A percentile compares a stretch with the other conserved stretches of the same genome.
Conservation (phyloP, 2,329 filamentous ascomycete species). For the Aureobasidium sp. region DNA sequence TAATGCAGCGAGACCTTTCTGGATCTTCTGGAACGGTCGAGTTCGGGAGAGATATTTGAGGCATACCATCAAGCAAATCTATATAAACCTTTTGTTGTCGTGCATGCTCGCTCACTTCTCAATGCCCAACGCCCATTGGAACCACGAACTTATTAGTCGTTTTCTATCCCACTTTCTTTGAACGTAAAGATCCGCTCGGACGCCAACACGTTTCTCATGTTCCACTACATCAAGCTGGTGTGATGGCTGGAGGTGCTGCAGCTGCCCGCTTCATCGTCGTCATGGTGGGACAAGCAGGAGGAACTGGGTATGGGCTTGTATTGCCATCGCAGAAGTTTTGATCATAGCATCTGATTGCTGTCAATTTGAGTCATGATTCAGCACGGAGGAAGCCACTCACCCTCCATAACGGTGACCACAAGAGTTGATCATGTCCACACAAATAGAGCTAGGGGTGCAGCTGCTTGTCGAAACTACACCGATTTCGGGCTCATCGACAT, state of each 20-base stretch:
- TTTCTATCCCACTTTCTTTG: background rate
- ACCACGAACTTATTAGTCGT: background rate
- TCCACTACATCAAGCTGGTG: background rate
- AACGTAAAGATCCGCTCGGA: background rate
- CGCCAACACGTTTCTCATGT: background rate
- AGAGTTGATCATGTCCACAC: background rate
- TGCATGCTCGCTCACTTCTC: background rate
- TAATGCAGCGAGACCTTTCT: background rate
- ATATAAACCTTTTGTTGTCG: slow-evolving; percentile 5
- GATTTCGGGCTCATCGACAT: background rate
- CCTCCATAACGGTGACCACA: slow-evolving; percentile 9
- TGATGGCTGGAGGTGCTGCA: background rate
- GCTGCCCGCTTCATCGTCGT: background rate
- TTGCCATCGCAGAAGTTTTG: slow-evolving; percentile 11
- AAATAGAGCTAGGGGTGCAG: slow-evolving; percentile 5
- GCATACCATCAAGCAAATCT: background rate
- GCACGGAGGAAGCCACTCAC: background rate
- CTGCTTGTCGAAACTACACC: background rate
- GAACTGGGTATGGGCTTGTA: slow-evolving; percentile 5
- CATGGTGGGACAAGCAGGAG: slow-evolving; percentile 10
- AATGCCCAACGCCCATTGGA: background rate
- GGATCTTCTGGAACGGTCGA: background rate
- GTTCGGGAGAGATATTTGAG: background rate
- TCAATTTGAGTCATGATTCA: too few species aligned
- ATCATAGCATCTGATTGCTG: slow-evolving; percentile 3